Percentiles rank a stretch among this genome's conserved stretches.
Conservation (phyloP, 805 yeast genomes). For the Metschnikowia drakensbergensis region DNA sequence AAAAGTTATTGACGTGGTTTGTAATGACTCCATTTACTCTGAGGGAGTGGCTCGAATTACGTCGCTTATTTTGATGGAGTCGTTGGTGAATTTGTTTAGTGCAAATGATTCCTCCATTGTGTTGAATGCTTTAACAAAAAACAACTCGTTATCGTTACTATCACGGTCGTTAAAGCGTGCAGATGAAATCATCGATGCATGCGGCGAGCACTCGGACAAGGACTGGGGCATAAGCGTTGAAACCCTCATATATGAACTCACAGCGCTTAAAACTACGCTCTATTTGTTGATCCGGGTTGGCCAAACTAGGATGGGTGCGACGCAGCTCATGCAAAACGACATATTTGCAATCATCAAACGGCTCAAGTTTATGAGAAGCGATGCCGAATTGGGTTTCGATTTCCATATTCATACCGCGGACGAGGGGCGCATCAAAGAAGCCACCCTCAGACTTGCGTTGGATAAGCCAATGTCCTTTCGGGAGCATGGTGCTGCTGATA, state of each 20-base stretch:
- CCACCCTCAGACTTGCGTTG: conserved; percentile 42
- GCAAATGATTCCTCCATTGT: conserved; percentile 49
- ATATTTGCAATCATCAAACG: conserved; percentile 59
- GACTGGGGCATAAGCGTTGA: conserved; percentile 42
- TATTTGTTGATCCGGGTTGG: conserved; percentile 71
- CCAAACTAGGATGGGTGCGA: conserved; percentile 73
- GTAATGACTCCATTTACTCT: conserved; percentile 75
- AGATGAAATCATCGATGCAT: conserved; percentile 54
- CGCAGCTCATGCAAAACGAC: conserved; percentile 68
- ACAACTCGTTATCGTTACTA: conserved; percentile 61
- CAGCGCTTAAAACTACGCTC: conserved; percentile 69
- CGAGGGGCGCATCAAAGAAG: conserved; percentile 3
- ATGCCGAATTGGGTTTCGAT: conserved; percentile 75
- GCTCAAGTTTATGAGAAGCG: conserved; percentile 56
- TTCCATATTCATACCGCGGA: conserved; percentile 36
- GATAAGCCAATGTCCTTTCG: conserved; percentile 47
- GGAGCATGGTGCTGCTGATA: not conserved
- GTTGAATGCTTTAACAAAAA: conserved; percentile 56
- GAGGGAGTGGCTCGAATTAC: conserved; percentile 75
- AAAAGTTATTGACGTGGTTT: conserved; percentile 57
- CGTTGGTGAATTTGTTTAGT: conserved; percentile 53
- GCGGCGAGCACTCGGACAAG: conserved; percentile 17
- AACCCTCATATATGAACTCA: conserved; percentile 63
- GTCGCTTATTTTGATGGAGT: conserved; percentile 70
- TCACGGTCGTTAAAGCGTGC: conserved; percentile 65